Percentiles rank a stretch among this genome's conserved stretches.
phyloP scores from a whole-genome alignment of 768 basidiomycete species.

The Boletus tomentosulus region DNA sequence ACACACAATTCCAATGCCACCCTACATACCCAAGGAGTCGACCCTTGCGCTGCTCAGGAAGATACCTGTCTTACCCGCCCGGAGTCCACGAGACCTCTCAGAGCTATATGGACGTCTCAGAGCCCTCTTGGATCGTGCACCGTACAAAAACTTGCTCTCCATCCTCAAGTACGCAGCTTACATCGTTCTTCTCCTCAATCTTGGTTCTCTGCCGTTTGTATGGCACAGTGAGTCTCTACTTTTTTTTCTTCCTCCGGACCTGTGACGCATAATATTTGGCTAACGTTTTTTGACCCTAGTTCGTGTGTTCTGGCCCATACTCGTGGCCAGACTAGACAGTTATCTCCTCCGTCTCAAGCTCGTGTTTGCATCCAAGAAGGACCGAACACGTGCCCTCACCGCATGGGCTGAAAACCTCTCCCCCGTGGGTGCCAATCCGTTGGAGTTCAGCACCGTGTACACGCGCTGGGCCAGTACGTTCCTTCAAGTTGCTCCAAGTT shows the following conservation, averaged over 20 bases:
- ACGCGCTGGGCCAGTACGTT: constrained; percentile 52
- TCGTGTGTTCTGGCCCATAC: constrained; percentile 50
- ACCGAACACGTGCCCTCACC: constrained; percentile 32
- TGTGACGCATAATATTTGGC: neutral
- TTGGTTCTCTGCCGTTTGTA: constrained; percentile 55
- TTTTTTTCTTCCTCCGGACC: neutral
- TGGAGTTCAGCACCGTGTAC: constrained; percentile 40
- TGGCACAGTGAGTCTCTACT: constrained; percentile 59
- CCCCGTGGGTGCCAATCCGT: constrained; percentile 56
- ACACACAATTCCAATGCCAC: constrained; percentile 7
- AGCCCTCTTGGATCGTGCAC: constrained; percentile 1
- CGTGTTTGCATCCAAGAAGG: constrained; percentile 34
- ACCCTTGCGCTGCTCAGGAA: constrained; percentile 7
- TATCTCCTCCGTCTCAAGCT: constrained; percentile 33
- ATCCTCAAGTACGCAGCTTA: constrained; percentile 17
- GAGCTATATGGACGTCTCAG: constrained; percentile 4
- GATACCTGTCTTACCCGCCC: constrained; percentile 8
- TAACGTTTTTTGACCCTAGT: constrained; percentile 29
- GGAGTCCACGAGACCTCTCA: neutral
- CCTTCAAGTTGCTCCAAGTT: neutral
- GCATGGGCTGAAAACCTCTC: constrained; percentile 46
- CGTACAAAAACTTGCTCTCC: constrained; percentile 4
- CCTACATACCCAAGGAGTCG: constrained; percentile 1
- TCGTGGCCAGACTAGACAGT: constrained; percentile 33
- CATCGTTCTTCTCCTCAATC: constrained; percentile 55